Base-by-base conservation (phyloP, 1,284 basidiomycete genomes). In the Leccinum angustisporum region DNA sequence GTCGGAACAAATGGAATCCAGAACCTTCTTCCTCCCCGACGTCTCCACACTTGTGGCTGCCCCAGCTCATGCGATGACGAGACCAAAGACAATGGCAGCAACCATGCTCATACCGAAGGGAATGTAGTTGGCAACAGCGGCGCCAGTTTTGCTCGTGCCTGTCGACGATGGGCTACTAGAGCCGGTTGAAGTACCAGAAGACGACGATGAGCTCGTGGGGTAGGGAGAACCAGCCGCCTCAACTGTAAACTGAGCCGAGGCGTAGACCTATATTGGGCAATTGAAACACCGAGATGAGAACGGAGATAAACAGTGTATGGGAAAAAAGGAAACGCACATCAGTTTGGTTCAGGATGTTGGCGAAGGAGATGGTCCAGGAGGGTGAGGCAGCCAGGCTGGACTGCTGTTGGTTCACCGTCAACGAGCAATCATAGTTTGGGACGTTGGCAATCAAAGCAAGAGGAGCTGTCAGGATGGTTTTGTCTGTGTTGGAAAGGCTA, bases 211-310 rank as follows among this genome's bases (percentile, higher is more conserved):
- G 21, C 46, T 64, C 4, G 79, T 65, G 18, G 90, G 88, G 75
- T 90, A 93, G 8, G 79, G 10, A 13, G 90, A 80, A 57, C 85
- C 85, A 48, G 78, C 67, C 13, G 87, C 69, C 72, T 88, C 88
- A 76, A 93, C 83, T 72, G 88, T 85, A 75, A 92, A 92, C 16
- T 10, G 76, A 69, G 60, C 83, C 66, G 33, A 88, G 25, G 86
- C 85, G 68, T 83, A 90, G 63, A 92, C 67, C 86, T 92, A 67
- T 65, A 52, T 25, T 9, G 34, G 18, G 14, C 6, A n/a, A 43
- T 51, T 25, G 13, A 18, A 1, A 65, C 16, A 63, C n/a, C 21
- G 18, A 51, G 16, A 11, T 36, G 18, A 21, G 51, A 38, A 50
- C 56, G 34, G 48, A 38, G 59, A 56, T 50, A n/a, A 21, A 40